Percentiles rank a stretch among this genome's conserved stretches.
Conservation (phyloP, 2,329 filamentous ascomycete species). For the Tolypocladium capitatum region DNA sequence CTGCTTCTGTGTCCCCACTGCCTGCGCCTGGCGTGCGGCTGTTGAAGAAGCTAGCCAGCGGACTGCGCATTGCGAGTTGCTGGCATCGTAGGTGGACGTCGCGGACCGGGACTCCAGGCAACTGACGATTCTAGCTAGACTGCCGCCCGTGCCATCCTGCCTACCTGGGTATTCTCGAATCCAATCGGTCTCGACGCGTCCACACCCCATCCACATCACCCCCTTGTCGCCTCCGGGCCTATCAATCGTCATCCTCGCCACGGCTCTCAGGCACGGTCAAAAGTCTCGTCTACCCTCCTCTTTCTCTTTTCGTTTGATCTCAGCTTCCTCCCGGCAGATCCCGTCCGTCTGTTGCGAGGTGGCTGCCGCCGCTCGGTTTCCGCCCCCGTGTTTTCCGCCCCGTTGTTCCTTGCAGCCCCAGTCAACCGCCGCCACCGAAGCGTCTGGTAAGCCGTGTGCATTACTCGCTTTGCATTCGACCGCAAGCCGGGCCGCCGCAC, state of each 20-base stretch:
- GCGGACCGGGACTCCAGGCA: not conserved
- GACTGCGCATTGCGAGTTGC: not conserved
- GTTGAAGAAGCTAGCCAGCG: not conserved
- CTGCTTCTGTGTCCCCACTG: not conserved
- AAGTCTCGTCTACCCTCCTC: not conserved
- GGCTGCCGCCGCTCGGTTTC: not conserved
- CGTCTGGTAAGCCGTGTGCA: too few species aligned
- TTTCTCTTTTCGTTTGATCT: not conserved
- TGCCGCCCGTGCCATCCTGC: not conserved
- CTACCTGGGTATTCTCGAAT: too few species aligned
- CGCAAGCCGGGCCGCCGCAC: not conserved
- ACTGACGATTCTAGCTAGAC: not conserved
- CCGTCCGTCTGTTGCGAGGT: not conserved
- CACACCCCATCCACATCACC: not conserved
- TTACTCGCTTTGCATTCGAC: not conserved
- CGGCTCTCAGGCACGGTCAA: not conserved
- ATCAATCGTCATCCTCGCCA: not conserved
- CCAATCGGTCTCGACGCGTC: not conserved
- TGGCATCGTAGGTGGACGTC: not conserved
- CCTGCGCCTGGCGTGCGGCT: not conserved
- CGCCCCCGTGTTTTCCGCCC: not conserved
- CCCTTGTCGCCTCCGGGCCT: not conserved
- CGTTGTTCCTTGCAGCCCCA: too few species aligned
- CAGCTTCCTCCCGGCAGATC: not conserved
- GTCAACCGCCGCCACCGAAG: not conserved